phyloP scores from a whole-genome alignment of 1,139 yeast species.

The Candida dubliniensis region DNA sequence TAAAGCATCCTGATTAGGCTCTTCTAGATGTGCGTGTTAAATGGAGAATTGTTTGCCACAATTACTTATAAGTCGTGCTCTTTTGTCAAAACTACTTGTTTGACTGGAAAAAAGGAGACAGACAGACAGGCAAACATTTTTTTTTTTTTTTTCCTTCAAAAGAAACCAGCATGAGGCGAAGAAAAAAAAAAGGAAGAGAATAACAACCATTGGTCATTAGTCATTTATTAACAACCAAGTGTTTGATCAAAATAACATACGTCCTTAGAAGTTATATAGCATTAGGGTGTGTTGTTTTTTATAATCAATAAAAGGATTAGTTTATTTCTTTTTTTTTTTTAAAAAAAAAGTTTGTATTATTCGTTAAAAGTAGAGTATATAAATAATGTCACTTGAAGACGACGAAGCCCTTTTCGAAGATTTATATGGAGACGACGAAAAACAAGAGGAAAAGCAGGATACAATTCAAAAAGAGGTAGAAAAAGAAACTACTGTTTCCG shows the following conservation, averaged over 20 bases:
- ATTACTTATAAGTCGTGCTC: no score
- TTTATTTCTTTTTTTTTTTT: constrained; percentile 9
- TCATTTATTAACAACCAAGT: background rate
- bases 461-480: constrained; percentile 5
- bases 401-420: constrained; percentile 86
- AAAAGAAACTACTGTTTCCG: constrained; percentile 7
- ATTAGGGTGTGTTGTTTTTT: constrained; percentile 2
- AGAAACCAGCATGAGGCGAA: background rate
- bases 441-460: constrained; percentile 11
- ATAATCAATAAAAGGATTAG: constrained; percentile 6
- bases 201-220: background rate
- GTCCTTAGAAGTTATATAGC: constrained; percentile 1
- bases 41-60: no score
- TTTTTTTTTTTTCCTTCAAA: no score
- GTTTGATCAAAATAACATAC: background rate
- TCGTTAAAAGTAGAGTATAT: constrained; percentile 4
- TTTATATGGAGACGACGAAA: constrained; percentile 47
- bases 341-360: constrained; percentile 8
- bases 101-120: no score
- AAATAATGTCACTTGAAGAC: constrained; percentile 50
- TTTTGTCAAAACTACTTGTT: no score
- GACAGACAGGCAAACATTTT: no score
- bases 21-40: no score
- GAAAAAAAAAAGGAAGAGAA: constrained; percentile 1
- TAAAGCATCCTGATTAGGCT: no score